Percentiles rank a stretch among this genome's conserved stretches.
Conservation (phyloP, 768 basidiomycete genomes). For the Boletus sensibilis region DNA sequence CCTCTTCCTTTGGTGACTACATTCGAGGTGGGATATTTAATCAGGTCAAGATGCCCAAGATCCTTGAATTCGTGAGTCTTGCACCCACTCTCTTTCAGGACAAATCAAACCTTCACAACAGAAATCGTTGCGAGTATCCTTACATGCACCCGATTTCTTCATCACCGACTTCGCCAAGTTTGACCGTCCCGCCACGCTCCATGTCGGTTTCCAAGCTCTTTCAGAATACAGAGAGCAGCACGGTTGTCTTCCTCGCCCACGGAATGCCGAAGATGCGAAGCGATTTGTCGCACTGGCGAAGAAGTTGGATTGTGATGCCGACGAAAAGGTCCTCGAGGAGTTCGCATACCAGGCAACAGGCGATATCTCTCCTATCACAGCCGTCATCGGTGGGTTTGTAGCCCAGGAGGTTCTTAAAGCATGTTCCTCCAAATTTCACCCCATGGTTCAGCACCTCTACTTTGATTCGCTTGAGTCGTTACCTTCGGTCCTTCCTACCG, state of each 20-base stretch:
- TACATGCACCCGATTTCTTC: conserved; percentile 80
- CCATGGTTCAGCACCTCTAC: conserved; percentile 92
- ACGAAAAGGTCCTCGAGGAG: conserved; percentile 82
- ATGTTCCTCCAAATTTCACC: conserved; percentile 96
- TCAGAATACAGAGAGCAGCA: conserved; percentile 68
- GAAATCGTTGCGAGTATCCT: conserved; percentile 92
- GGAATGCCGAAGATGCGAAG: conserved; percentile 78
- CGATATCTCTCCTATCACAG: conserved; percentile 84
- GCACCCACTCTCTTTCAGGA: neutral
- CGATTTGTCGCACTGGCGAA: conserved; percentile 74
- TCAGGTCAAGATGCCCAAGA: conserved; percentile 99
- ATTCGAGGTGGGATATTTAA: conserved; percentile 90
- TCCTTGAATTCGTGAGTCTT: conserved; percentile 82
- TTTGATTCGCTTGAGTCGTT: conserved; percentile 97
- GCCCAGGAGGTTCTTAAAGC: conserved; percentile 98
- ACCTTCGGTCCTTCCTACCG: conserved; percentile 70
- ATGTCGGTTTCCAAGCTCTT: conserved; percentile 93
- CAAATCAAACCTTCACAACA: conserved; percentile 32
- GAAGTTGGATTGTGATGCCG: conserved; percentile 67
- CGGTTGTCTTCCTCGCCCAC: conserved; percentile 73
- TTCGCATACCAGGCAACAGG: conserved; percentile 90
- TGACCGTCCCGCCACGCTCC: conserved; percentile 86
- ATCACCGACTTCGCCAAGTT: conserved; percentile 98
- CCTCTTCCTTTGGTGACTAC: conserved; percentile 73
- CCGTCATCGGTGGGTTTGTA: conserved; percentile 95